Conservation (phyloP, 441 rosid genomes). For the Euphorbia schlechtendalii region DNA sequence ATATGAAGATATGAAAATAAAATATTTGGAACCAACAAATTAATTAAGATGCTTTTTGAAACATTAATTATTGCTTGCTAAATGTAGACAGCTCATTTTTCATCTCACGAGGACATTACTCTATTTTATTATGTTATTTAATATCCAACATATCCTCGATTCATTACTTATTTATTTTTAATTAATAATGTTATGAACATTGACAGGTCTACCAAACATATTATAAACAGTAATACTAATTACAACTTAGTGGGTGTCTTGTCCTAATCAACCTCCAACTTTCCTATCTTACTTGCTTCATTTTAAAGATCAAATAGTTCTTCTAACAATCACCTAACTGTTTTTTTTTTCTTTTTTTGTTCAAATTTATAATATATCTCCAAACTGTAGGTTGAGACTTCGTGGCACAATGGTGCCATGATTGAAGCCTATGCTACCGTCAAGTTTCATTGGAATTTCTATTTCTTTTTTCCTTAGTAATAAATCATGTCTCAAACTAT, state of each 20-base stretch:
- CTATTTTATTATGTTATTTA: background rate
- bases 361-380: background rate
- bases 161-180: background rate
- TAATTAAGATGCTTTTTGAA: too few relatives aligned
- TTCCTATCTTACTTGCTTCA: constrained; percentile 25
- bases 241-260: constrained; percentile 24
- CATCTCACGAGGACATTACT: too few relatives aligned
- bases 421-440: too few relatives aligned
- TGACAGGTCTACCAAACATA: constrained; percentile 18
- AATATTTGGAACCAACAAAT: too few relatives aligned
- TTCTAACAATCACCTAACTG: background rate
- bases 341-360: background rate
- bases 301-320: background rate
- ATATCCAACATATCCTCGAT: background rate
- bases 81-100: too few relatives aligned
- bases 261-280: constrained; percentile 30
- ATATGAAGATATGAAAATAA: too few relatives aligned
- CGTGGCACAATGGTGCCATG: too few relatives aligned
- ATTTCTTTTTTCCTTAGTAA: too few relatives aligned
- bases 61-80: too few relatives aligned
- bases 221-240: constrained; percentile 11
- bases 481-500: too few relatives aligned
- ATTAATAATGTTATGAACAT: background rate
- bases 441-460: too few relatives aligned
- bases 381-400: background rate